Conservation (phyloP, 148 eudicot species). For the Amaranthus cruentus region DNA sequence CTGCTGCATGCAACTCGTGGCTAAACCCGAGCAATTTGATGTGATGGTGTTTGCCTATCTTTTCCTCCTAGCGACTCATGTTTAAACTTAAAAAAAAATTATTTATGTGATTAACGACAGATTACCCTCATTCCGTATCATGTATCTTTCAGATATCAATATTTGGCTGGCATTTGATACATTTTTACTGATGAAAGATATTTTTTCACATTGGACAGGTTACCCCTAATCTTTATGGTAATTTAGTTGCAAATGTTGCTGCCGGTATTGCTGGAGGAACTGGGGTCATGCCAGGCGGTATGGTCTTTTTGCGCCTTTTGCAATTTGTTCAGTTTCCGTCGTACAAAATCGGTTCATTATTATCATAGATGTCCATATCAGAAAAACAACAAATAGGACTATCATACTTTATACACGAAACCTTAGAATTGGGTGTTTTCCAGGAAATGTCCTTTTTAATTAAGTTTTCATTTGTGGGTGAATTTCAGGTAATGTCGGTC, state of each 20-base stretch:
- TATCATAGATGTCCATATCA: too few species aligned
- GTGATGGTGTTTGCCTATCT: constrained; percentile 55
- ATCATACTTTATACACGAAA: too few species aligned
- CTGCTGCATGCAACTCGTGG: constrained; percentile 93
- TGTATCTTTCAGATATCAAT: not conserved
- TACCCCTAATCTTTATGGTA: constrained; percentile 85
- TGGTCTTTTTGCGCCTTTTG: not conserved
- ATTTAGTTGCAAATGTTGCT: constrained; percentile 75
- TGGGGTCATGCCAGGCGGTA: constrained; percentile 89
- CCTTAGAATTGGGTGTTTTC: too few species aligned
- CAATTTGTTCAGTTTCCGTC: not conserved
- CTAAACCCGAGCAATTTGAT: constrained; percentile 89
- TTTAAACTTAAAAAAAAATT: not conserved
- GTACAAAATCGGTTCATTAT: too few species aligned
- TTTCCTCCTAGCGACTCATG: not conserved
- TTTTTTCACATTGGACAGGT: constrained; percentile 42
- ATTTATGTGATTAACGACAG: not conserved
- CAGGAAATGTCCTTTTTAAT: too few species aligned
- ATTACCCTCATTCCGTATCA: not conserved
- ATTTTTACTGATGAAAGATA: constrained; percentile 18
- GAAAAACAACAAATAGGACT: too few species aligned
- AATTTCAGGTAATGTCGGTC: constrained; percentile 67
- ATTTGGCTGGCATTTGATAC: not conserved
- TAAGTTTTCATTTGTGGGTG: not conserved
- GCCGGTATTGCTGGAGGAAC: constrained; percentile 92